A percentile compares a stretch with the other conserved stretches of the same genome.
Evolutionary conservation across 306 rosid species (phyloP).

Genomic region (Myrica gale): DNA sequence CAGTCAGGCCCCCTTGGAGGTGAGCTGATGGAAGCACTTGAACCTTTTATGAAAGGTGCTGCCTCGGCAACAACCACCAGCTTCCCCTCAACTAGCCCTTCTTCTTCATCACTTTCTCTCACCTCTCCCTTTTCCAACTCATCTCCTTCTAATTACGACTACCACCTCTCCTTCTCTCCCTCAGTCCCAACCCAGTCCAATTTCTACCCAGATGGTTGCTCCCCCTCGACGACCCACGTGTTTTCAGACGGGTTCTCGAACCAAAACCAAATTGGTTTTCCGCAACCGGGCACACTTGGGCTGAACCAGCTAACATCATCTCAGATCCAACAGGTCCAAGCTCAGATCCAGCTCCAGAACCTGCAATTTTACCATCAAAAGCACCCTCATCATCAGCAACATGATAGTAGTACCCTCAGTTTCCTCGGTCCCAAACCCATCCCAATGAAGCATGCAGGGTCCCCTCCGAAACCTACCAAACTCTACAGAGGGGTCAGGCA

Average conservation of each 20-base stretch:
- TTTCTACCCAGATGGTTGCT: constrained; percentile 33
- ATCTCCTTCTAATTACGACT: constrained; percentile 11
- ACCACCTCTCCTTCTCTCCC: constrained; percentile 25
- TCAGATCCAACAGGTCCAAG: constrained; percentile 81
- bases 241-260: constrained; percentile 48
- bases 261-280: constrained; percentile 42
- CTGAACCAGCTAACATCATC: constrained; percentile 58
- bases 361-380: constrained; percentile 7
- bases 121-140: constrained; percentile 28
- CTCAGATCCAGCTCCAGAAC: constrained; percentile 54
- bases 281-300: constrained; percentile 48
- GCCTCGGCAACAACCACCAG: constrained; percentile 28
- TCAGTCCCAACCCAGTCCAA: constrained; percentile 36
- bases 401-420: constrained; percentile 12
- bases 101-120: constrained; percentile 17
- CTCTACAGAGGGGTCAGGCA: constrained; percentile 94
- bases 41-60: constrained; percentile 91
- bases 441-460: constrained; percentile 67
- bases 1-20: constrained; percentile 67
- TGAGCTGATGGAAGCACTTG: constrained; percentile 97
- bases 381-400: not conserved
- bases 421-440: constrained; percentile 59
- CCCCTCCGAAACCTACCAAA: constrained; percentile 65
- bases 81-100: constrained; percentile 4
- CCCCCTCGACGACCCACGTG: constrained; percentile 40